These are phyloP conservation scores for Curvularia lunata DNA, from an alignment of 2,329 filamentous ascomycete genomes.

Conservation along the genomic window DNA sequence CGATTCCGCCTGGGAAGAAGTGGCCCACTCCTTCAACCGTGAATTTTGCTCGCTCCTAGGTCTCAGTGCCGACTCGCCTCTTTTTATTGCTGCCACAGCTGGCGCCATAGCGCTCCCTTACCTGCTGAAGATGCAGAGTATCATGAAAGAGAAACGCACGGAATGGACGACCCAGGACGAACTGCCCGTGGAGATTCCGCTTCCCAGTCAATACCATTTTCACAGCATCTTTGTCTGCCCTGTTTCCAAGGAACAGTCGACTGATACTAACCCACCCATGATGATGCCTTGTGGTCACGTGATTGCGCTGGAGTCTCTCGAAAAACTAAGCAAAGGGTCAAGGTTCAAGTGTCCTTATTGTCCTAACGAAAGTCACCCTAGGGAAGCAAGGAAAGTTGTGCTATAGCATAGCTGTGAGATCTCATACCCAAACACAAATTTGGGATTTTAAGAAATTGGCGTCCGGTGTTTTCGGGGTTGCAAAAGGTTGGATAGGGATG, in stretches of 20 bases:
- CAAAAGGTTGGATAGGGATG: background rate
- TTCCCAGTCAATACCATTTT: conserved; percentile 72
- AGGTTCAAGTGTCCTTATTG: conserved; percentile 97
- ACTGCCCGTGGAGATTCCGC: conserved; percentile 76
- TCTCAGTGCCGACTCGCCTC: conserved; percentile 86
- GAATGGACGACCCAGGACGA: conserved; percentile 95
- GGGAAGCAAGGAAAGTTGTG: conserved; percentile 65
- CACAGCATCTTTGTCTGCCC: conserved; percentile 98
- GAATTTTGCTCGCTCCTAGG: conserved; percentile 94
- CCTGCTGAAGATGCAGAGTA: conserved; percentile 83
- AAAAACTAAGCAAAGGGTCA: conserved; percentile 76
- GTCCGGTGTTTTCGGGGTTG: background rate
- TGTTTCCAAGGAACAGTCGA: conserved; percentile 95
- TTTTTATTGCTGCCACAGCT: conserved; percentile 91
- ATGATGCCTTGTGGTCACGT: conserved; percentile 97
- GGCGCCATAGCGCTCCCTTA: conserved; percentile 90
- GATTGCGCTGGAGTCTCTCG: conserved; percentile 82
- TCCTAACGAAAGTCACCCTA: conserved; percentile 78
- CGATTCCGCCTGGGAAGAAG: conserved; percentile 77
- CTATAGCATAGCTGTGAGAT: conserved; percentile 28
- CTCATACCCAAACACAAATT: background rate
- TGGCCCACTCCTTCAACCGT: conserved; percentile 84
- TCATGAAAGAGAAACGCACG: conserved; percentile 86
- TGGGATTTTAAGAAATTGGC: background rate
- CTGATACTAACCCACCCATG: conserved; percentile 91